Conservation (phyloP, 306 rosid genomes). For the Cucurbita moschata region DNA sequence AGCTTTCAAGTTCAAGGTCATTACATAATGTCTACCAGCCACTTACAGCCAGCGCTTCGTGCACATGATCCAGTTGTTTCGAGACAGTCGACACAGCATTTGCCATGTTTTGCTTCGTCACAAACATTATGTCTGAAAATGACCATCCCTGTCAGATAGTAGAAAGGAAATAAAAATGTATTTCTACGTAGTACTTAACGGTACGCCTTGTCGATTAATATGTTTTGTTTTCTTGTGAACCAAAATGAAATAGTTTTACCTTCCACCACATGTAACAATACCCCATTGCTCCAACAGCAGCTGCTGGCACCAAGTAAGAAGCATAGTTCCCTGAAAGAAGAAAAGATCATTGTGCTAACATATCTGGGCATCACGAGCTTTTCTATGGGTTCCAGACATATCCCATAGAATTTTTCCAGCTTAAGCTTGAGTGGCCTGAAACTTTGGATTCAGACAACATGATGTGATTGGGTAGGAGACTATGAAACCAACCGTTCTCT, state of each 20-base stretch:
- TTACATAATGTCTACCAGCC: not conserved
- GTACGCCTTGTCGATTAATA: not conserved
- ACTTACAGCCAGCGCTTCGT: constrained; percentile 72
- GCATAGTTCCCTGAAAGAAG: constrained; percentile 37
- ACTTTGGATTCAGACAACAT: not conserved
- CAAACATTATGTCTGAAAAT: constrained; percentile 72
- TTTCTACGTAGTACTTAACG: not conserved
- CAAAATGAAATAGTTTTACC: constrained; percentile 20
- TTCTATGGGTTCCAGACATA: not conserved
- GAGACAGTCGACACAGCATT: constrained; percentile 53
- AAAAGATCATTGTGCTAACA: not conserved
- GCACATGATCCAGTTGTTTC: constrained; percentile 57
- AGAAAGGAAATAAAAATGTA: not conserved
- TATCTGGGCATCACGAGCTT: not conserved
- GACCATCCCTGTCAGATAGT: constrained; percentile 41
- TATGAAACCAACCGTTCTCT: not conserved
- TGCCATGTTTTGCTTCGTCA: constrained; percentile 62
- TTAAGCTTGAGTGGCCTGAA: not conserved
- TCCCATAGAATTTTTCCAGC: not conserved
- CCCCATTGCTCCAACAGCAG: constrained; percentile 70
- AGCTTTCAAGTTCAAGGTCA: constrained; percentile 9
- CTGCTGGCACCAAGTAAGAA: constrained; percentile 61
- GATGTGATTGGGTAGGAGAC: not conserved
- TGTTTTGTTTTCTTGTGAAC: not conserved
- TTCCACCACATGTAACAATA: constrained; percentile 77